phyloP scores from a whole-genome alignment of 2,329 filamentous ascomycete genomes.

The Fusarium sp. region DNA sequence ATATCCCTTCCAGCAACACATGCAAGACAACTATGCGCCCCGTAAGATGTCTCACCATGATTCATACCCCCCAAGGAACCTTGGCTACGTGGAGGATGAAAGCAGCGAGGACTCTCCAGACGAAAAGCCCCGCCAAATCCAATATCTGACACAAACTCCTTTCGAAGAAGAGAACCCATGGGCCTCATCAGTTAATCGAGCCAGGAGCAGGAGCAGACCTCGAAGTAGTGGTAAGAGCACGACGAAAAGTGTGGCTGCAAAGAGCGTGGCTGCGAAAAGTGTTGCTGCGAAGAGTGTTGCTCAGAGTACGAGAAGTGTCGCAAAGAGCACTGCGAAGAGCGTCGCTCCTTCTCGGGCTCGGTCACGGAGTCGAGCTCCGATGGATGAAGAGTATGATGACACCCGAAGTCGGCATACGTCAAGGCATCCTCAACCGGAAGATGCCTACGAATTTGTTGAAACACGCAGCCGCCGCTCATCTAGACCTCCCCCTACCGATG shows the following conservation, averaged over 20 bases:
- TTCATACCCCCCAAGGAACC: slow-evolving; percentile 42
- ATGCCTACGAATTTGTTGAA: slow-evolving; percentile 41
- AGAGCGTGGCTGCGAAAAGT: slow-evolving; percentile 7
- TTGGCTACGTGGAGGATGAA: slow-evolving; percentile 49
- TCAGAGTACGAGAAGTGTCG: slow-evolving; percentile 39
- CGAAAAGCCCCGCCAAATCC: slow-evolving; percentile 36
- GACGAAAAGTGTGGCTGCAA: slow-evolving; percentile 18
- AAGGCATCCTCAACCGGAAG: slow-evolving; percentile 51
- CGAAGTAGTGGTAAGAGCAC: slow-evolving; percentile 39
- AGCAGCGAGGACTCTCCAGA: slow-evolving; percentile 48
- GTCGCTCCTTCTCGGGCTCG: slow-evolving; percentile 39
- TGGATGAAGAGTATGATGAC: slow-evolving; percentile 54
- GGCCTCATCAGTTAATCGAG: slow-evolving; percentile 16
- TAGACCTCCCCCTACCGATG: slow-evolving; percentile 30
- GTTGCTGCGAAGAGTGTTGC: slow-evolving; percentile 37
- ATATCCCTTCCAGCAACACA: slow-evolving; percentile 41
- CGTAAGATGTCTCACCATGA: slow-evolving; percentile 45
- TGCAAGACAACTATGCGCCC: slow-evolving; percentile 41
- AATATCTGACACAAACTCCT: slow-evolving; percentile 46
- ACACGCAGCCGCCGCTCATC: slow-evolving; percentile 42
- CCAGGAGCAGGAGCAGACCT: slow-evolving; percentile 41
- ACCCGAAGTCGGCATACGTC: slow-evolving; percentile 59
- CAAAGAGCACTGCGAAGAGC: slow-evolving; percentile 45
- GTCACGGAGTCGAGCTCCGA: slow-evolving; percentile 50
- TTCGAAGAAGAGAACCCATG: slow-evolving; percentile 41